Conservation (phyloP, 805 yeast genomes). For the Clavispora carvajalis region DNA sequence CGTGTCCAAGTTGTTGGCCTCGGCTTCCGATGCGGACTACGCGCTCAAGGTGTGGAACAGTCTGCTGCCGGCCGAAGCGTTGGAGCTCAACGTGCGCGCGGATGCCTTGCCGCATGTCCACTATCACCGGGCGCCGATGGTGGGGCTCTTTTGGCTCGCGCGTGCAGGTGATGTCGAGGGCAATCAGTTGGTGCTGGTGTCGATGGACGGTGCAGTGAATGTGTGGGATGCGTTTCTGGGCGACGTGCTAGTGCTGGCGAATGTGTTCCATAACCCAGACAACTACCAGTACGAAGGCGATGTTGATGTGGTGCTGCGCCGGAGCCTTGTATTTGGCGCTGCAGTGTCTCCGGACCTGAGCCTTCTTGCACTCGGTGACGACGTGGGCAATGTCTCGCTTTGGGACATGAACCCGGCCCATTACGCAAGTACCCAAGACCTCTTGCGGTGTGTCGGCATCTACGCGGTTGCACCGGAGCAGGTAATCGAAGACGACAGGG, state of each 20-base stretch:
- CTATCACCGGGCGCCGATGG: conserved; percentile 51
- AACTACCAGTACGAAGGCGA: conserved; percentile 17
- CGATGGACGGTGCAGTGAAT: conserved; percentile 67
- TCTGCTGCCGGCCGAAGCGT: conserved; percentile 47
- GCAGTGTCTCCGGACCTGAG: conserved; percentile 45
- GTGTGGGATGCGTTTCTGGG: conserved; percentile 60
- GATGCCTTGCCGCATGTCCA: conserved; percentile 11
- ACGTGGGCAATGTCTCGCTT: conserved; percentile 52
- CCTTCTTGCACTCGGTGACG: conserved; percentile 59
- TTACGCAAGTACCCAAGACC: conserved; percentile 8
- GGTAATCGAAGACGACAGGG: conserved; percentile 4
- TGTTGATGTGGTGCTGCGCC: conserved; percentile 27
- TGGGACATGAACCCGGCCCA: conserved; percentile 37
- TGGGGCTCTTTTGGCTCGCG: conserved; percentile 52
- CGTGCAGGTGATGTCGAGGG: conserved; percentile 15
- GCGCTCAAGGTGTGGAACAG: conserved; percentile 74
- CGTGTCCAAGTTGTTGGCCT: conserved; percentile 51
- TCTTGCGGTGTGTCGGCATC: conserved; percentile 24
- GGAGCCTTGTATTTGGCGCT: conserved; percentile 52
- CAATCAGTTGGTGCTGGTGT: conserved; percentile 28
- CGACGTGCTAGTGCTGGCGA: conserved; percentile 28
- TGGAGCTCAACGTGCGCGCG: conserved; percentile 21
- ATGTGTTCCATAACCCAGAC: conserved; percentile 22
- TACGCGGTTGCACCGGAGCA: background rate
- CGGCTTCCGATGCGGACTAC: conserved; percentile 70